Base-by-base conservation (phyloP, 176 grass and related monocot genomes). In the Zoysia pacifica region DNA sequence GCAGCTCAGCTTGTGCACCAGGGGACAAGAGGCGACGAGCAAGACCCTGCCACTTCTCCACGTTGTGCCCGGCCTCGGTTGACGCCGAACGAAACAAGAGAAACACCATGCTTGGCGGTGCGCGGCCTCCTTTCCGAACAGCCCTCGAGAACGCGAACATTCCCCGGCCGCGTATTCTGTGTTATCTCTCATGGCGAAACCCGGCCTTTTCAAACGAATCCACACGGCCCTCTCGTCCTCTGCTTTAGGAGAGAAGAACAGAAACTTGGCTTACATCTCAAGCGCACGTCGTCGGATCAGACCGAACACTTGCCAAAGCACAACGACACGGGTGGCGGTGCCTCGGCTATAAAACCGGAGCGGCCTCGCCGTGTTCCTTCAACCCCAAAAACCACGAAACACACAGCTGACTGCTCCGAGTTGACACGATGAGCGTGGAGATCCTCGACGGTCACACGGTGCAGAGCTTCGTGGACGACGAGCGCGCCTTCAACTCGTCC, bases 381-480 rank as follows among this genome's bases (percentile, higher is more conserved):
- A 88, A 80, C 69, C 63, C 62, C 16, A 59, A 54, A 4, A 36
- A 9, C 7, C 51, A 52, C 8, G 7, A 11, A 36, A 0, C 5
- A 11, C 28, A 28, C 28, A 28, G 28, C 28, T 28, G 28, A 28
- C 28, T 28, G 28, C 28, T 28, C 28, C 28, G 28, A 28, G 28
- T 28, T 28, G 28, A 28, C 28, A 84, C 74, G 65, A 97, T 93
- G 93, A 97, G 90, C 82, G 83, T 97, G 38, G 93, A 93, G 78
- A 82, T 97, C 20, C 16, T 95, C n/a, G 93, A 92, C 69, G 86
- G 88, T 19, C 47, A 63, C 47, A 93, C 65, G 60, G 65, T 93
- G 53, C 83, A 86, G 62, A 81, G 79, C 60, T 91, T 93, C 79
- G 89, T 97, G 14, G 91, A 91, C 81, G 89, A 91, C 80, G 89